phyloP scores from a whole-genome alignment of 2,329 filamentous ascomycete genomes.

The Fusarium clavum region DNA sequence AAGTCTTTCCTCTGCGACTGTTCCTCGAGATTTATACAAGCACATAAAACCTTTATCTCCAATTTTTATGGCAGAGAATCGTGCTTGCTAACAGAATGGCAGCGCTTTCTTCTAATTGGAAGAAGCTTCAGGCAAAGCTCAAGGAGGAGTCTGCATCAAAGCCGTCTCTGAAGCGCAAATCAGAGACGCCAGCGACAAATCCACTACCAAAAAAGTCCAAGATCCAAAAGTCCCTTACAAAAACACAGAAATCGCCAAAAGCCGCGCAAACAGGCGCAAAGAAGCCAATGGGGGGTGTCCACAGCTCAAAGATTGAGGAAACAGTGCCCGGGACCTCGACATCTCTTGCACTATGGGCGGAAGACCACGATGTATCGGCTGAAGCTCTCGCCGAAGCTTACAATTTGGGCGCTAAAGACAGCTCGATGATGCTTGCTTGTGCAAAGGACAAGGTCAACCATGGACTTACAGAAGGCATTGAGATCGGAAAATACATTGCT shows the following conservation, averaged over 20 bases:
- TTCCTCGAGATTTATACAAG: slow-evolving; percentile 13
- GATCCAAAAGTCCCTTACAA: slow-evolving; percentile 28
- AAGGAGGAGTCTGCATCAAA: slow-evolving; percentile 58
- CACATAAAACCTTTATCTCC: background rate
- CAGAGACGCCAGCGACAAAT: slow-evolving; percentile 46
- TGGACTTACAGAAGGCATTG: slow-evolving; percentile 69
- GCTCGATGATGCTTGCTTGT: slow-evolving; percentile 60
- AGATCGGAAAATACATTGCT: slow-evolving; percentile 89
- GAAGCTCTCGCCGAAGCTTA: slow-evolving; percentile 73
- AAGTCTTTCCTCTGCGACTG: slow-evolving; percentile 7
- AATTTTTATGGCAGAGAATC: background rate
- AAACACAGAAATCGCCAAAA: slow-evolving; percentile 11
- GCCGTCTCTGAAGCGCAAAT: slow-evolving; percentile 58
- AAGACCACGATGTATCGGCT: slow-evolving; percentile 70
- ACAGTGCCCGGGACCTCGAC: slow-evolving; percentile 59
- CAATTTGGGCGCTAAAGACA: slow-evolving; percentile 63
- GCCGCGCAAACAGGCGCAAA: slow-evolving; percentile 19
- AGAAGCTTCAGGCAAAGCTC: slow-evolving; percentile 75
- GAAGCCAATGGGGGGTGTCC: slow-evolving; percentile 66
- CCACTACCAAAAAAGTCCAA: slow-evolving; percentile 48
- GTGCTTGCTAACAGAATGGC: slow-evolving; percentile 47
- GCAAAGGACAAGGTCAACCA: slow-evolving; percentile 69
- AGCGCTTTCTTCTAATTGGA: slow-evolving; percentile 78
- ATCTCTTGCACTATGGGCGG: slow-evolving; percentile 69
- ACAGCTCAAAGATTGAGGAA: slow-evolving; percentile 60